These are phyloP conservation scores for Brassica hybrid DNA, from an alignment of 441 rosid genomes.

Conservation along the genomic window DNA sequence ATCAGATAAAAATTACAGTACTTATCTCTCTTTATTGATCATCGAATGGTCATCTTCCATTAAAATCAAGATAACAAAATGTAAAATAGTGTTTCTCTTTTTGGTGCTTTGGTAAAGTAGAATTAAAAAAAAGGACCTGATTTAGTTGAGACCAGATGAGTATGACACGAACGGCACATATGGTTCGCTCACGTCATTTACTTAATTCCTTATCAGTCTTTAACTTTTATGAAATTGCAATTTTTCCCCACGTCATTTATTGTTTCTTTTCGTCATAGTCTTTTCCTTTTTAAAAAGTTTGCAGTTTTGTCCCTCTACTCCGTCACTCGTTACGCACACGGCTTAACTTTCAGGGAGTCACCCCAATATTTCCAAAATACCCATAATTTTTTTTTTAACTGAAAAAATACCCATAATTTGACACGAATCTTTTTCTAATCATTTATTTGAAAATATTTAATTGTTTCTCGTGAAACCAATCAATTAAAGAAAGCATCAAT, in stretches of 20 bases:
- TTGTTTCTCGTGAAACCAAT: not conserved
- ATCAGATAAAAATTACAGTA: too few species aligned
- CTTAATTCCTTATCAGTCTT: conserved; percentile 9
- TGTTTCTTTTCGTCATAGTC: not conserved
- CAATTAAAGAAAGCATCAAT: conserved; percentile 7
- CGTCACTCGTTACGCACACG: conserved; percentile 3
- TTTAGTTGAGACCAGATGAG: conserved; percentile 31
- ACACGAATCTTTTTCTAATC: not conserved
- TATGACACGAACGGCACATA: conserved; percentile 42
- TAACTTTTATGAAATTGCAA: conserved; percentile 21
- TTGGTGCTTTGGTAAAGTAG: conserved; percentile 30
- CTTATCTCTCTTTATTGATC: conserved; percentile 20
- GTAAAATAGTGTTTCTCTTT: conserved; percentile 38
- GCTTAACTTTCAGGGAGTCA: not conserved
- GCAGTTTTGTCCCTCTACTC: conserved; percentile 6
- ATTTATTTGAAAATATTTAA: not conserved
- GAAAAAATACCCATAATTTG: not conserved
- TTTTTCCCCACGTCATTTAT: not conserved
- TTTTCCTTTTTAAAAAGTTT: not conserved
- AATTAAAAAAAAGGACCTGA: not conserved
- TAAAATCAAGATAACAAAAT: conserved; percentile 28
- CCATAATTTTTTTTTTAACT: too few species aligned
- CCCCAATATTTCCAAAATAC: conserved; percentile 16
- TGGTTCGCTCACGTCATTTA: conserved; percentile 19
- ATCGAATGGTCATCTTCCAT: conserved; percentile 40